Evolutionary conservation across 208 protist species (phyloP).

Genomic region (Angomonas desouzai): DNA sequence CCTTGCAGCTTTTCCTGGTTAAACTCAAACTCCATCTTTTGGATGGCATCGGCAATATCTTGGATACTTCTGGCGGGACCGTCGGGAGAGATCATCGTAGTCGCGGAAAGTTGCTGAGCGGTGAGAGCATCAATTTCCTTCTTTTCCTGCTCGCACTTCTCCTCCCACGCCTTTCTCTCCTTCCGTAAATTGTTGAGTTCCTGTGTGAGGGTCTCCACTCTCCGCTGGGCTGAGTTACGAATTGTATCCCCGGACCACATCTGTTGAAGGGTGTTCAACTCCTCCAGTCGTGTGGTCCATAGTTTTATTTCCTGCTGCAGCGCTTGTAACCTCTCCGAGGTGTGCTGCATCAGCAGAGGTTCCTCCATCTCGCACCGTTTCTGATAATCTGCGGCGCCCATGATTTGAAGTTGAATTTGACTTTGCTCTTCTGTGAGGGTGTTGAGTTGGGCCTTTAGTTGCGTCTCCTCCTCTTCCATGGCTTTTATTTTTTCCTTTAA

Average conservation of each 20-base stretch:
- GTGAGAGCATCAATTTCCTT: neutral
- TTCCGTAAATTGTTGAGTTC: slow-evolving; percentile 11
- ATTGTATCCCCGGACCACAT: slow-evolving; percentile 23
- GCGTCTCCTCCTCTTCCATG: slow-evolving; percentile 37
- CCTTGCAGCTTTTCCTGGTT: slow-evolving; percentile 19
- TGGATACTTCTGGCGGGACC: neutral
- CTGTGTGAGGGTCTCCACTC: slow-evolving; percentile 21
- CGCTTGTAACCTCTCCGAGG: slow-evolving; percentile 20
- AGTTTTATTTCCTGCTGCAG: slow-evolving; percentile 21
- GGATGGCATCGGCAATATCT: slow-evolving; percentile 23
- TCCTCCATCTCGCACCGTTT: slow-evolving; percentile 69
- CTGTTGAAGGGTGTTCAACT: slow-evolving; percentile 29
- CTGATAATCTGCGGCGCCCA: slow-evolving; percentile 41
- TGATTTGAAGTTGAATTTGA: slow-evolving; percentile 55
- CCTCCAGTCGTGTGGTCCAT: slow-evolving; percentile 31
- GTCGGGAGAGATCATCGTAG: neutral
- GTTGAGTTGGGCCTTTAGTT: slow-evolving; percentile 51
- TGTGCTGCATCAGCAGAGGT: slow-evolving; percentile 37
- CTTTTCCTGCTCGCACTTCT: slow-evolving; percentile 8
- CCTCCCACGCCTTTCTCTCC: slow-evolving; percentile 15
- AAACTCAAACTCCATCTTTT: slow-evolving; percentile 33
- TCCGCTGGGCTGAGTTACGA: slow-evolving; percentile 13
- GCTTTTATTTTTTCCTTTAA: slow-evolving; percentile 26
- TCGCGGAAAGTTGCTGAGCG: too few species aligned
- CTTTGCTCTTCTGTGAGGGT: slow-evolving; percentile 52